These are phyloP conservation scores for Podaxis carcinomalis DNA, from an alignment of 768 basidiomycete species.

Conservation along the genomic window DNA sequence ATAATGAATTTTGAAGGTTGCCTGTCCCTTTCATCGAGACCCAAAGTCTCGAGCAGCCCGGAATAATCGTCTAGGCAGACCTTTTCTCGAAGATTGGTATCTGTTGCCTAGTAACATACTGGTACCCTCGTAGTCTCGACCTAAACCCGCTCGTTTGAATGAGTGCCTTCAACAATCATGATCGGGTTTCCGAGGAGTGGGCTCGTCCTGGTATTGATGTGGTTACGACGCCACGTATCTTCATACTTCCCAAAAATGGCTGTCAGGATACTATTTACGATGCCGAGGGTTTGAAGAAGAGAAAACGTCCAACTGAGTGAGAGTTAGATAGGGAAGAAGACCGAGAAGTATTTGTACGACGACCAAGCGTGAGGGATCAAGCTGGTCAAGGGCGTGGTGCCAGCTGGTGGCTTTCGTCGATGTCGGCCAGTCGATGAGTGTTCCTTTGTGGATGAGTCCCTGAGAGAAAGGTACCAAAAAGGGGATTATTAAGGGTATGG, in stretches of 20 bases:
- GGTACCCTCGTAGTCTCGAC: not conserved
- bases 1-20: not conserved
- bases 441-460: not conserved
- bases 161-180: not conserved
- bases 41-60: not conserved
- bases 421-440: not conserved
- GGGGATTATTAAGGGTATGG: not conserved
- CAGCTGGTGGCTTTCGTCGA: not conserved
- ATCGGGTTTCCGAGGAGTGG: constrained; percentile 1
- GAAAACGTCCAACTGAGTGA: not conserved
- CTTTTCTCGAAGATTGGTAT: constrained; percentile 3
- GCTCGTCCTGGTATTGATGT: not conserved
- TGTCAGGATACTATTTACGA: not conserved
- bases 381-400: not conserved
- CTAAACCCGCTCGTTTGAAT: not conserved
- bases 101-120: not conserved
- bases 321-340: constrained; percentile 7
- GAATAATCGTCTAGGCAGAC: constrained; percentile 1
- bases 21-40: not conserved
- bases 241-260: not conserved
- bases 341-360: not conserved
- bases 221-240: not conserved
- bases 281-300: not conserved
- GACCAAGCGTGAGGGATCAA: not conserved
- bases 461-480: not conserved